Evolutionary conservation across 768 basidiomycete species (phyloP).

Genomic region (Neoboletus magnificus): DNA sequence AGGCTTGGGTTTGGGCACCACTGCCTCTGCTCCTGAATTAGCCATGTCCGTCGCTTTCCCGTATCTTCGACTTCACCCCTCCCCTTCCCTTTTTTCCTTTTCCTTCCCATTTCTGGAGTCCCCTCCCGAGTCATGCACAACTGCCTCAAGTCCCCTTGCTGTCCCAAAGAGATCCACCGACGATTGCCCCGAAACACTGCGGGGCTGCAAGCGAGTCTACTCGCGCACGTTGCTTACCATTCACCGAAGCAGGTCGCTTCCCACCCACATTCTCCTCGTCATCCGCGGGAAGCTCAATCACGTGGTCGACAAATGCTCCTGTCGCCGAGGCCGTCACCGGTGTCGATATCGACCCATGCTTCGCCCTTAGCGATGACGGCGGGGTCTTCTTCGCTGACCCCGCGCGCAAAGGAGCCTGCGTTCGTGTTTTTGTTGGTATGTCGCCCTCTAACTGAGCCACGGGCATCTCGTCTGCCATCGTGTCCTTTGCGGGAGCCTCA

Average conservation of each 20-base stretch:
- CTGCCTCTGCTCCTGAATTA: background rate
- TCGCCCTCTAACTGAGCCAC: background rate
- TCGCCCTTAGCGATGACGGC: background rate
- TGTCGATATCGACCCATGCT: background rate
- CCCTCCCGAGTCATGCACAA: background rate
- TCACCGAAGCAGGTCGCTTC: background rate
- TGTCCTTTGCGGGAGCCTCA: background rate
- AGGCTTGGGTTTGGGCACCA: background rate
- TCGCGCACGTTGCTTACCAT: background rate
- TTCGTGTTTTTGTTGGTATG: background rate
- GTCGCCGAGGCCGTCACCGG: background rate
- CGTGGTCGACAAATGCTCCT: slow-evolving; percentile 18
- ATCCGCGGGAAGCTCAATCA: slow-evolving; percentile 22
- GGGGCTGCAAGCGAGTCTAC: background rate
- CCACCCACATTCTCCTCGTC: slow-evolving; percentile 4
- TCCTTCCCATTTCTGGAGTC: background rate
- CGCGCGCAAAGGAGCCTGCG: slow-evolving; percentile 1
- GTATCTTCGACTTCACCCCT: background rate
- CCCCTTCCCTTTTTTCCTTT: background rate
- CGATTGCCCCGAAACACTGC: background rate
- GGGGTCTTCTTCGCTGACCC: slow-evolving; percentile 11
- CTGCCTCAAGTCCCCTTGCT: background rate
- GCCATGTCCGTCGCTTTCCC: background rate
- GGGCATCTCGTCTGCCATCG: slow-evolving; percentile 1
- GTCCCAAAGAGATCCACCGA: background rate